A percentile compares a stretch with the other conserved stretches of the same genome.
Conservation (phyloP, 768 basidiomycete genomes). For the Cytidiella melzeri region DNA sequence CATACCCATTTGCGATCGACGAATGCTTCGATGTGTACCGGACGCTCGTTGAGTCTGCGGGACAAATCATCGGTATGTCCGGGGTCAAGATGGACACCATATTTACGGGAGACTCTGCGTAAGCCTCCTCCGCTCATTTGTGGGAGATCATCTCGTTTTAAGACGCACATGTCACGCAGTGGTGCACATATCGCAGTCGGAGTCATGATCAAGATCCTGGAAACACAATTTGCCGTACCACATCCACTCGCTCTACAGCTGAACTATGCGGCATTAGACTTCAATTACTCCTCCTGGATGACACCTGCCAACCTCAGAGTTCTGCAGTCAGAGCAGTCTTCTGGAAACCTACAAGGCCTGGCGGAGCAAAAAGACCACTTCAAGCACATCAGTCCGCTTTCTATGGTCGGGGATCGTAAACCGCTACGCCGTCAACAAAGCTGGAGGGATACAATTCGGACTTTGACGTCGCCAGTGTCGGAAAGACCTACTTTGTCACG, state of each 20-base stretch:
- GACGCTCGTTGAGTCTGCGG: constrained; percentile 73
- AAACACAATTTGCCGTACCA: constrained; percentile 52
- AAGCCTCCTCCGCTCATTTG: constrained; percentile 29
- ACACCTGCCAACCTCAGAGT: constrained; percentile 75
- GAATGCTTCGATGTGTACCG: constrained; percentile 91
- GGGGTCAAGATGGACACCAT: constrained; percentile 75
- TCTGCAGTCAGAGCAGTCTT: constrained; percentile 82
- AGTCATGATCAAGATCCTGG: constrained; percentile 80
- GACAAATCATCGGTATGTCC: constrained; percentile 80
- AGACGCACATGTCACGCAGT: constrained; percentile 32
- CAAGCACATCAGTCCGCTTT: constrained; percentile 82
- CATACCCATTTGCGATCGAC: constrained; percentile 94
- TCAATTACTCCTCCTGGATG: constrained; percentile 99
- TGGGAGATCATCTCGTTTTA: background rate
- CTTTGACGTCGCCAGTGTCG: constrained; percentile 17
- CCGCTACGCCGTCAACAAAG: constrained; percentile 25
- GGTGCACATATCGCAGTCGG: constrained; percentile 86
- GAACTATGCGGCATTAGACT: constrained; percentile 90
- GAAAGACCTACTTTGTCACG: constrained; percentile 15
- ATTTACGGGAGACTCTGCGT: constrained; percentile 96
- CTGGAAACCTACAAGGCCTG: constrained; percentile 70
- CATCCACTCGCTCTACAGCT: constrained; percentile 79
- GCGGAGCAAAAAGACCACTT: constrained; percentile 77
- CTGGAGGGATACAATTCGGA: constrained; percentile 25
- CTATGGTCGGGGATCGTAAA: constrained; percentile 72